These are phyloP conservation scores for Erodium trifolium DNA, from an alignment of 441 rosid species.

Conservation along the genomic window DNA sequence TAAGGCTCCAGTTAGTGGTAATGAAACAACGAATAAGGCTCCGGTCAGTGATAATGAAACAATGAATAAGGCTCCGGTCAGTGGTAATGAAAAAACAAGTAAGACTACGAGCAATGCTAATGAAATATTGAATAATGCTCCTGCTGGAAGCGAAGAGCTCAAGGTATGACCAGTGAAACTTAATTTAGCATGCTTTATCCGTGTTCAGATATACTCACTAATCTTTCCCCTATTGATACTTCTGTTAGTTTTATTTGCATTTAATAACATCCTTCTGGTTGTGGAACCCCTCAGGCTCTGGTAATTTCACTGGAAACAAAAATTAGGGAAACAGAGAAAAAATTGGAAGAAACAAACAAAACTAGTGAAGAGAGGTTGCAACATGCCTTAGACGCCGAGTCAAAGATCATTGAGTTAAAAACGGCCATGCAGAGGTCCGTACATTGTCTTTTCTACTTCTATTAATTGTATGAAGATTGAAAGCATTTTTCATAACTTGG, in stretches of 20 bases:
- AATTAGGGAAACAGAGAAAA: background rate
- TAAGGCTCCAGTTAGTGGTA: background rate
- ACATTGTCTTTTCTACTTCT: constrained; percentile 13
- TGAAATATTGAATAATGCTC: background rate
- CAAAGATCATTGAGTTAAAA: constrained; percentile 73
- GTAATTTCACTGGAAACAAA: constrained; percentile 3
- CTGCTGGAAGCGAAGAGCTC: constrained; percentile 69
- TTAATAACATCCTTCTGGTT: constrained; percentile 16
- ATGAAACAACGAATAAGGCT: background rate
- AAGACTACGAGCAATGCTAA: background rate
- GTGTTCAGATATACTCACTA: background rate
- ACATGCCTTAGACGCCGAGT: constrained; percentile 70
- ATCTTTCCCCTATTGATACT: background rate
- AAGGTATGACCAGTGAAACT: constrained; percentile 41
- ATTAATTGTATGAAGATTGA: background rate
- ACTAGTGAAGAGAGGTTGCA: constrained; percentile 73
- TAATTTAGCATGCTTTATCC: background rate
- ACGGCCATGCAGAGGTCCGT: constrained; percentile 72
- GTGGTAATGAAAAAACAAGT: constrained; percentile 23
- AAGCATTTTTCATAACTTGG: constrained; percentile 10
- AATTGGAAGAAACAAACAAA: constrained; percentile 65
- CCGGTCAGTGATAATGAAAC: constrained; percentile 18
- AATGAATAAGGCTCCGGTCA: constrained; percentile 47
- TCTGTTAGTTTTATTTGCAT: constrained; percentile 1
- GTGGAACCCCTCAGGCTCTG: constrained; percentile 37